Percentiles rank a stretch among this genome's conserved stretches.
These are phyloP conservation scores for Calocera viscosa DNA, from an alignment of 768 basidiomycete genomes.

Conservation along the genomic window DNA sequence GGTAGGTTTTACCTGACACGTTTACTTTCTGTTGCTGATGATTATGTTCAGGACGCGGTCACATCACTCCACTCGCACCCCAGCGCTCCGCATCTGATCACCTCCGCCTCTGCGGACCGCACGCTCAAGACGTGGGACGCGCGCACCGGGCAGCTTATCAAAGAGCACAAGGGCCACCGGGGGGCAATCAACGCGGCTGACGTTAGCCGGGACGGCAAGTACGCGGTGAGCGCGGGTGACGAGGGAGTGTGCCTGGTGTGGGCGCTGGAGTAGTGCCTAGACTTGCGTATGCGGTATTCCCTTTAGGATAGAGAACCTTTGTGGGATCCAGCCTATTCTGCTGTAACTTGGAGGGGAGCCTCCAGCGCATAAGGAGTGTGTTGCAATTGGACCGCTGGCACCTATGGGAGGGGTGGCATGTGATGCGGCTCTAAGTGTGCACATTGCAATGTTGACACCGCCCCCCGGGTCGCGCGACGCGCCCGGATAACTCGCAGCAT, in stretches of 20 bases:
- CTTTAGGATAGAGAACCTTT: too few relatives aligned
- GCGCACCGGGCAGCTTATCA: constrained; percentile 63
- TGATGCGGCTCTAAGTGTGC: too few relatives aligned
- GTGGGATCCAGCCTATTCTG: too few relatives aligned
- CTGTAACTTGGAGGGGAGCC: too few relatives aligned
- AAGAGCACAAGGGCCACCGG: constrained; percentile 71
- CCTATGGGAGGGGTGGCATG: too few relatives aligned
- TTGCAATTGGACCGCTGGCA: too few relatives aligned
- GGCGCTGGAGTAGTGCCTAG: constrained; percentile 23
- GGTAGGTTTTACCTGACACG: constrained; percentile 35
- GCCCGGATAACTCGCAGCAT: too few relatives aligned
- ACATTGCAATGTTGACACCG: too few relatives aligned
- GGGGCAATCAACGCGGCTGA: constrained; percentile 65
- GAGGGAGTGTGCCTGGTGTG: constrained; percentile 80
- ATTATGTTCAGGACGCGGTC: constrained; percentile 56
- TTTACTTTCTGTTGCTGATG: background rate
- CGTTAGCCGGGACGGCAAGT: constrained; percentile 50
- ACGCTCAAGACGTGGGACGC: constrained; percentile 88
- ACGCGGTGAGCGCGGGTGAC: constrained; percentile 80
- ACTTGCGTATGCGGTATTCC: too few relatives aligned
- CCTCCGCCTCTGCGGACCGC: constrained; percentile 78
- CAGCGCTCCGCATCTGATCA: constrained; percentile 54
- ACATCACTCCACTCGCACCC: constrained; percentile 69
- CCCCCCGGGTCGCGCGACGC: too few relatives aligned
- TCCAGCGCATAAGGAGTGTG: too few relatives aligned